Evolutionary conservation across 192 early-diverging fungal genomes (phyloP).

Genomic region (Entophlyctis helioformis): DNA sequence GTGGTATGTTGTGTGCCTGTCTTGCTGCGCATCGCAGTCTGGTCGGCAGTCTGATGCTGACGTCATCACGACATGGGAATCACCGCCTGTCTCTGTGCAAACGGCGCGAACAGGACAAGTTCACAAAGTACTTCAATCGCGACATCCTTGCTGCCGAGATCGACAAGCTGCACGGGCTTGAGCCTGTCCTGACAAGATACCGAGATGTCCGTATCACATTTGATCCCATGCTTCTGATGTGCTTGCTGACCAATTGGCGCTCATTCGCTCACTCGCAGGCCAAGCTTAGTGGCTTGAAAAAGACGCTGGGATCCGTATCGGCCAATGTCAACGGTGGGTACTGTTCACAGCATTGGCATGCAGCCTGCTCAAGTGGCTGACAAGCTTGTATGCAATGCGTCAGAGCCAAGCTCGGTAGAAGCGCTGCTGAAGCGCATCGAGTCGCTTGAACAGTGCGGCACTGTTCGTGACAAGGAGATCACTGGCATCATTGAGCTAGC

Average conservation of each 20-base stretch:
- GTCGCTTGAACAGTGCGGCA: conserved; percentile 11
- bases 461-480: conserved; percentile 17
- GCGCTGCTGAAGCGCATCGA: conserved; percentile 15
- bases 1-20: conserved; percentile 5
- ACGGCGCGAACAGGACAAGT: conserved; percentile 23
- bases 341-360: too few species aligned
- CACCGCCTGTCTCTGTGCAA: too few species aligned
- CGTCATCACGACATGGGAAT: too few species aligned
- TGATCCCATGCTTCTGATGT: background rate
- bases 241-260: conserved; percentile 1
- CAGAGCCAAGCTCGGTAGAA: conserved; percentile 17
- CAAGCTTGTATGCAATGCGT: too few species aligned
- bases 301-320: conserved; percentile 26
- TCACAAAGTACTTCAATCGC: conserved; percentile 25
- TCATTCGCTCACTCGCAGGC: conserved; percentile 7
- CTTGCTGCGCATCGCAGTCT: background rate
- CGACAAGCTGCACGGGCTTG: conserved; percentile 23
- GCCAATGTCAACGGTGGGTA: too few species aligned
- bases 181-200: conserved; percentile 8
- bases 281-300: conserved; percentile 18
- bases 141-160: conserved; percentile 27
- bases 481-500: conserved; percentile 21
- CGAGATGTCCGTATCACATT: conserved; percentile 6
- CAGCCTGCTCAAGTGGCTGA: too few species aligned
- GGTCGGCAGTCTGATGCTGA: background rate